Conservation (phyloP, 768 basidiomycete species). For the Hygrocybe punicea region DNA sequence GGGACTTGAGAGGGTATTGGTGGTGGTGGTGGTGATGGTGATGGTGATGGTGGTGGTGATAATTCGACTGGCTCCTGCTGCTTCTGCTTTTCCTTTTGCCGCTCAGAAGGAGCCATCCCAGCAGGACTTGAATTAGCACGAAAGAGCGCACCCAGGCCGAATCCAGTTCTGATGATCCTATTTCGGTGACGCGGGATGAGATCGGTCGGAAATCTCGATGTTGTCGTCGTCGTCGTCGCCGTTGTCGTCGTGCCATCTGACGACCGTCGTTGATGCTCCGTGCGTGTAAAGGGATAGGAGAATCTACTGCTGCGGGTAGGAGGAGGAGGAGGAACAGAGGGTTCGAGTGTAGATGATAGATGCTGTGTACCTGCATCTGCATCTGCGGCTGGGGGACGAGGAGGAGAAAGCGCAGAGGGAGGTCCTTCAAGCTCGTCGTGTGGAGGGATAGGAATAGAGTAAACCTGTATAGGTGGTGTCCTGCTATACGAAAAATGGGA, state of each 20-base stretch:
- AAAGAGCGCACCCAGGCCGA: too few relatives aligned
- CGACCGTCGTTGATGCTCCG: neutral
- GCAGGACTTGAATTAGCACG: too few relatives aligned
- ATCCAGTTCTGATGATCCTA: too few relatives aligned
- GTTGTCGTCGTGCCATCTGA: neutral
- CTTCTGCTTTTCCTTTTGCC: too few relatives aligned
- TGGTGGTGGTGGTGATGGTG: too few relatives aligned
- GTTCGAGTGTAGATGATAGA: neutral
- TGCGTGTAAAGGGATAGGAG: neutral
- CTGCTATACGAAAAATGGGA: neutral
- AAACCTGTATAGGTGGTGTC: conserved; percentile 1
- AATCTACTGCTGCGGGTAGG: neutral
- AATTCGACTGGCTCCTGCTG: too few relatives aligned
- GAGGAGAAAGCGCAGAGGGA: neutral
- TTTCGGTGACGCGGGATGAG: neutral
- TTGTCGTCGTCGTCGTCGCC: neutral
- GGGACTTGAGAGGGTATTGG: too few relatives aligned
- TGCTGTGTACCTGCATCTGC: too few relatives aligned
- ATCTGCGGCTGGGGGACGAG: neutral
- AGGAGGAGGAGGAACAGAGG: neutral
- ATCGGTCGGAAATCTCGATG: neutral
- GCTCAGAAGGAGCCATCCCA: too few relatives aligned
- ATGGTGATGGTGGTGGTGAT: too few relatives aligned
- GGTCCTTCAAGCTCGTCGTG: conserved; percentile 1
- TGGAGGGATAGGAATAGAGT: neutral